Percentiles rank a stretch among this genome's conserved stretches.
Conservation (phyloP, 2,329 filamentous ascomycete genomes). For the Epichloe baconii region DNA sequence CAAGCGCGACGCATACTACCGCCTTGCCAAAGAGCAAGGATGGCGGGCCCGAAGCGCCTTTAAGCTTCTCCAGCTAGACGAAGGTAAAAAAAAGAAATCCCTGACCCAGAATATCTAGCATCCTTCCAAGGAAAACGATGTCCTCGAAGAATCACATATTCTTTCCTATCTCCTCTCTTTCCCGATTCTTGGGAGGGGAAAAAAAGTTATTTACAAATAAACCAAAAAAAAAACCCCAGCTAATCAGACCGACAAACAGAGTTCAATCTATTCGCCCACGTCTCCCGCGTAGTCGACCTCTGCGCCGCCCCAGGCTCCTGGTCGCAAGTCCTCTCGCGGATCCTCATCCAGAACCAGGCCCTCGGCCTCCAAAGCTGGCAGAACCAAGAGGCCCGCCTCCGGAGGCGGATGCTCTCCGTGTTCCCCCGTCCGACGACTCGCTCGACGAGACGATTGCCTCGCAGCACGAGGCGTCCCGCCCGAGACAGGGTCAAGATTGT, state of each 20-base stretch:
- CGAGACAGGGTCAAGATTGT: conserved; percentile 80
- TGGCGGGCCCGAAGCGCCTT: conserved; percentile 95
- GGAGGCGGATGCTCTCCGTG: conserved; percentile 45
- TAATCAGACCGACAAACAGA: conserved; percentile 31
- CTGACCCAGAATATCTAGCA: not conserved
- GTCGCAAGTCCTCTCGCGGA: conserved; percentile 90
- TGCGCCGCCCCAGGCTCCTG: conserved; percentile 94
- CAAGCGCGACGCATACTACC: conserved; percentile 95
- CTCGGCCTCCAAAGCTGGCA: conserved; percentile 81
- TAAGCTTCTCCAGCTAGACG: conserved; percentile 91
- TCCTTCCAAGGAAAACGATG: no score
- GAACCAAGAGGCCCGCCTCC: conserved; percentile 59
- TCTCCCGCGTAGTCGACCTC: conserved; percentile 86
- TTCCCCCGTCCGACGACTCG: conserved; percentile 16
- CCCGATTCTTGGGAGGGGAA: not conserved
- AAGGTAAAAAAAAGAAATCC: conserved; percentile 30
- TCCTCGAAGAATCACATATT: no score
- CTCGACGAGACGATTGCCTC: not conserved
- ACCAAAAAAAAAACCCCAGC: not conserved
- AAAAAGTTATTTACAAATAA: not conserved
- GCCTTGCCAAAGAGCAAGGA: conserved; percentile 95
- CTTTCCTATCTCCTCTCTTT: not conserved
- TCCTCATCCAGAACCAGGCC: conserved; percentile 85
- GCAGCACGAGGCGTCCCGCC: conserved; percentile 13
- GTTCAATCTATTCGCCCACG: conserved; percentile 84